Percentiles rank a stretch among this genome's conserved stretches.
Conservation (phyloP, 352 stramenopile species). For the Nothophytophthora sp. region DNA sequence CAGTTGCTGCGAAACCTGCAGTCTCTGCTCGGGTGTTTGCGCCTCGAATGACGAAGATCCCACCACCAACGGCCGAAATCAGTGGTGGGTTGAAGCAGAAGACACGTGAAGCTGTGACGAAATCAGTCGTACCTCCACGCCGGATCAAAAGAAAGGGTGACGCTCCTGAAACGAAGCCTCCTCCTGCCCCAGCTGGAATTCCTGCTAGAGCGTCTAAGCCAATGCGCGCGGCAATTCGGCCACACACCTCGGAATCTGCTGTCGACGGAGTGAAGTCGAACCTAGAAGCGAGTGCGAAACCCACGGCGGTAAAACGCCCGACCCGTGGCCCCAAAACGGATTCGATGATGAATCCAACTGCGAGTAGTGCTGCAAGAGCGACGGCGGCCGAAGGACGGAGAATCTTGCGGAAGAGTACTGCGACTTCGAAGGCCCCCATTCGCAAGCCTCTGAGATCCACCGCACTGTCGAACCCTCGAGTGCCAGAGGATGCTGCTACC, state of each 20-base stretch:
- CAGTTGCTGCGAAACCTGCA: not conserved
- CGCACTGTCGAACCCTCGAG: not conserved
- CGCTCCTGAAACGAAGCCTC: constrained; percentile 7
- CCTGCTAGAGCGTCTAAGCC: constrained; percentile 5
- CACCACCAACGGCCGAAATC: not conserved
- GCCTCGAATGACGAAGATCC: not conserved
- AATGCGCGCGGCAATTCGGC: constrained; percentile 14
- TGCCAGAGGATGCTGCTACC: not conserved
- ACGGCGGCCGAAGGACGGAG: constrained; percentile 25
- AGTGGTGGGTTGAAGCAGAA: not conserved
- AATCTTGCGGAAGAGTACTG: constrained; percentile 14
- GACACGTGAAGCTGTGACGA: not conserved
- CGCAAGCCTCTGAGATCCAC: constrained; percentile 12
- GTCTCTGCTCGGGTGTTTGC: not conserved
- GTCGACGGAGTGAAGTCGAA: constrained; percentile 7
- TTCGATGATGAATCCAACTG: constrained; percentile 32
- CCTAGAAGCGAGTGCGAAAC: constrained; percentile 5
- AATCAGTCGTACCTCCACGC: constrained; percentile 5
- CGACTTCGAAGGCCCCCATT: constrained; percentile 9
- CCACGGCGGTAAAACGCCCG: constrained; percentile 3
- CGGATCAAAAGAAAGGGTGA: constrained; percentile 19
- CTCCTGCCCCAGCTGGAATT: constrained; percentile 7
- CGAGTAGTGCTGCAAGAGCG: constrained; percentile 21
- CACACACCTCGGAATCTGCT: constrained; percentile 3
- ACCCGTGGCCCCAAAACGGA: constrained; percentile 17